Evolutionary conservation across 1,284 basidiomycete genomes (phyloP), one percentile per base, ranked within the genome.

Genomic region (Cryptococcus floricola): DNA sequence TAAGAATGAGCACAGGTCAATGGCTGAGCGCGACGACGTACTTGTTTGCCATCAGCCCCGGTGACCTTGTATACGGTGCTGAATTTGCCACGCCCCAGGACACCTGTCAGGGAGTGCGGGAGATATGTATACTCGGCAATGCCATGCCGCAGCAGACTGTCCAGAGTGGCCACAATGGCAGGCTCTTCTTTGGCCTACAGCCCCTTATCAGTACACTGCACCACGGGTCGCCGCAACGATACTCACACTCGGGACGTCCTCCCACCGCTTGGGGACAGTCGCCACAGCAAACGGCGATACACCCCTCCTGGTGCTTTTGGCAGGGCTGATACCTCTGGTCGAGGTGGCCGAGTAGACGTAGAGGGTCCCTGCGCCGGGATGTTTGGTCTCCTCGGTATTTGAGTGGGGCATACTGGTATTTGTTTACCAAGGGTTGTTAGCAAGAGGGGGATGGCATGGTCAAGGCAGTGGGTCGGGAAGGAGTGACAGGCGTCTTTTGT

Each of bases 1-100:
- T 4, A n/a, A 45, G 47, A 39, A 8, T 55, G 52, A 57, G 27
- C 42, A 50, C 16, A 31, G 45, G 27, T 23, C n/a, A 27, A 38
- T 39, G 39, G n/a, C 48, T n/a, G 4, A 34, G 4, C 31, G 18
- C 25, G 5, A 9, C n/a, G 7, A 55, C 77, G 52, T 48, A 79
- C 78, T 46, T 70, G 58, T 10, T 61, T 50, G 2, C 65, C 72
- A 37, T 70, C 69, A 47, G 59, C 65, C 50, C 61, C 70, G 39
- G 34, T 46, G 27, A 77, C 79, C 42, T 77, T 71, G 59, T 78
- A 76, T 1, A 81, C 80, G 9, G 77, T 74, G 50, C 69, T 73
- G 59, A 81, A 81, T 64, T 80, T 81, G 37, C 80, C 80, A 39
- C 69, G 67, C 5, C 80, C 80, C 6, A 81, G 64, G 16, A 72